Base-by-base conservation (phyloP, 2,329 filamentous ascomycete genomes). In the Fusarium tjaetaba region DNA sequence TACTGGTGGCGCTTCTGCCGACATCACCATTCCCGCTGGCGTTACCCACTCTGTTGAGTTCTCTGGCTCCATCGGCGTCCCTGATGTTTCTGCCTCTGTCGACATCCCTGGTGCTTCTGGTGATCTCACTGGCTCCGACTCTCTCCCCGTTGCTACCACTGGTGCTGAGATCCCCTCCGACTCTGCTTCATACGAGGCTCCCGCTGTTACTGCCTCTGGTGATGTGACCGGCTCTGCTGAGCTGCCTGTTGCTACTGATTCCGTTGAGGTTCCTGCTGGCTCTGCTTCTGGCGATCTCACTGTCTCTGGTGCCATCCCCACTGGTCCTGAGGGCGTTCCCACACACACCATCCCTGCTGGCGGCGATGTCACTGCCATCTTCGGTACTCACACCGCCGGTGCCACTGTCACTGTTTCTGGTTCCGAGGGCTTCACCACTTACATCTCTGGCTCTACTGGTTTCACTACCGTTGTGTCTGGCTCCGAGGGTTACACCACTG, bases 321-420 rank as follows among this genome's bases (percentile, higher is more conserved):
- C 20, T 15, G 69, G 69, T 5, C 62, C 68, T 14, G 53, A 34
- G n/a, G 68, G 67, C 13, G 39, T 70, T 34, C 66, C 61, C 7
- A 38, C 34, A 30, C 55, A 66, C 41, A 56, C 67, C 26, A 71
- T 71, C 45, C 20, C 67, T 32, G 49, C 49, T 7, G 67, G 65
- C 1, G 52, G 48, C 15, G 68, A 59, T 26, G 67, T 65, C 39
- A 71, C 68, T 56, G 68, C 38, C n/a, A 71, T 67, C 61, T 70
- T 71, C 41, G 62, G 67, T 10, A 70, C 68, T 34, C 49, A 65
- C 20, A 56, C 64, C 11, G 38, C 59, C 14, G 59, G 59, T 42
- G 61, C 43, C 20, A 61, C 55, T 3, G 61, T 61, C 28, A 61
- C 56, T 28, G 55, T 64, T 20, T 49, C 61, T 15, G 61, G 56